Evolutionary conservation across 345 rosid genomes (phyloP), one percentile per base, ranked within the genome.

Genomic region (Kandelia obovata): DNA sequence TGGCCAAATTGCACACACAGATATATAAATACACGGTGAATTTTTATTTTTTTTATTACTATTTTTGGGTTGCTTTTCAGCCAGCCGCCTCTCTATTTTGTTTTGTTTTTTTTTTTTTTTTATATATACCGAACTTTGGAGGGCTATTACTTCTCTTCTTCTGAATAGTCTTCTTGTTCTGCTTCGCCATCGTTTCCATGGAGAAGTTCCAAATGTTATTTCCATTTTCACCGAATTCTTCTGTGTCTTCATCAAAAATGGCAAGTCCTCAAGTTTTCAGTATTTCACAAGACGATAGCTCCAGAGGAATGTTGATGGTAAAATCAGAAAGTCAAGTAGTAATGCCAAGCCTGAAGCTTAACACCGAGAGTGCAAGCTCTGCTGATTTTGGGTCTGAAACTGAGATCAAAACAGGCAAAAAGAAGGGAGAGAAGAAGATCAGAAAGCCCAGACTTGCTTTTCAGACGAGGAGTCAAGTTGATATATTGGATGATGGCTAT

Each of bases 401-500:
- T 20, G 71, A 55, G 31, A 46, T 5, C 67, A 64, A 43, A 58
- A 6, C 53, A 34, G 39, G 57, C 26, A 79, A 68, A 51, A 79
- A 72, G 62, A 83, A 73, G 62, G 79, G 64, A 25, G 77, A 71
- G 59, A 83, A 83, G 85, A 84, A 84, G 83, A 65, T 72, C 2
- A 81, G 61, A 61, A 77, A 76, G 79, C 83, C 86, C 0, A 84
- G 74, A 52, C 79, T 73, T 69, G 93, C 93, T 37, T 88, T 88
- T 61, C 93, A 86, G 73, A 88, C 92, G 2, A 80, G 87, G 77
- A 88, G 86, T 43, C 90, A 80, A 6, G 87, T 86, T 55, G 92
- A 88, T 79, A 77, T 86, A 53, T 80, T 88, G 2, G 92, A 88
- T 57, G 92, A 88, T 77, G 92, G 92, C 30, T 88, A 88, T 77